Conservation (phyloP, 768 basidiomycete species). For the Dentipellis sp. region DNA sequence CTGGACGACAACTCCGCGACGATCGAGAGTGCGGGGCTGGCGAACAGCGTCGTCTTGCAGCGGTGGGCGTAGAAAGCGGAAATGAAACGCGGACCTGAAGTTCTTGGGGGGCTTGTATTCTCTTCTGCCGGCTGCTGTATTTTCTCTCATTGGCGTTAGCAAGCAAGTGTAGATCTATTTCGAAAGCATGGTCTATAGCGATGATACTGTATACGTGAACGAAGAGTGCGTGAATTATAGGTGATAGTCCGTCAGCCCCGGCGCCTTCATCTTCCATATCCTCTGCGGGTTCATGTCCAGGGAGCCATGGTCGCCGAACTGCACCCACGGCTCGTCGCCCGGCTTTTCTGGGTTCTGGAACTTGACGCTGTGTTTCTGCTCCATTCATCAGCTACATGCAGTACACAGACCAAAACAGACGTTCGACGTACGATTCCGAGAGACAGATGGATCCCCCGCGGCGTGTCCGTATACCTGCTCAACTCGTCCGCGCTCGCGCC, state of each 20-base stretch:
- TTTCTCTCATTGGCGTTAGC: no score
- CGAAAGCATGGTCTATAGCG: no score
- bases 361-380: constrained; percentile 14
- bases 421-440: constrained; percentile 15
- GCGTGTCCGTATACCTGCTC: background rate
- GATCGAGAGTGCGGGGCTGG: constrained; percentile 11
- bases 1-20: constrained; percentile 9
- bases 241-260: constrained; percentile 12
- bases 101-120: no score
- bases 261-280: constrained; percentile 17
- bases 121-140: no score
- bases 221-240: background rate
- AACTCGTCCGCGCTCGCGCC: background rate
- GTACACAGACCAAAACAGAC: background rate
- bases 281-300: constrained; percentile 13
- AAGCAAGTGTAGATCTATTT: no score
- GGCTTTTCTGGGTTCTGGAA: constrained; percentile 16
- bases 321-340: constrained; percentile 8
- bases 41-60: constrained; percentile 14
- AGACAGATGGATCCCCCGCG: constrained; percentile 15
- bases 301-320: constrained; percentile 12
- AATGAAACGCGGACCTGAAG: no score
- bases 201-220: no score
- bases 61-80: constrained; percentile 7
- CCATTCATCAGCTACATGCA: background rate